Percentiles rank a stretch among this genome's conserved stretches.
phyloP scores from a whole-genome alignment of 306 rosid genomes.

The Corylus heterophylla region DNA sequence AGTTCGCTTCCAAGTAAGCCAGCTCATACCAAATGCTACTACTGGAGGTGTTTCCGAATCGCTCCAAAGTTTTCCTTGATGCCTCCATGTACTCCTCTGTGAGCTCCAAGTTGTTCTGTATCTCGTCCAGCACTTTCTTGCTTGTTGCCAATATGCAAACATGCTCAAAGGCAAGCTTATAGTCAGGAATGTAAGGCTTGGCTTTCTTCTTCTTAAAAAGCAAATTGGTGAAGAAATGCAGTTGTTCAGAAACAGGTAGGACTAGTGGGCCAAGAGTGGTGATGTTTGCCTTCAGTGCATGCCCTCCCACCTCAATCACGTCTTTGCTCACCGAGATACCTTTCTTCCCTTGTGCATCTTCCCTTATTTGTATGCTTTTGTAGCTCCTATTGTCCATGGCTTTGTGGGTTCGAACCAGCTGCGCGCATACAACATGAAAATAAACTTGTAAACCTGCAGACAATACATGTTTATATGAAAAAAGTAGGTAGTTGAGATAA shows the following conservation, averaged over 20 bases:
- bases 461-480: neutral
- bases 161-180: slow-evolving; percentile 58
- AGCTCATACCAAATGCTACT: slow-evolving; percentile 74
- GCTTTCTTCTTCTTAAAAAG: slow-evolving; percentile 34
- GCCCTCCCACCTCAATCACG: slow-evolving; percentile 48
- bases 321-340: slow-evolving; percentile 52
- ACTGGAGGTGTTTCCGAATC: slow-evolving; percentile 73
- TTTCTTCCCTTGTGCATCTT: slow-evolving; percentile 48
- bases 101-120: slow-evolving; percentile 49
- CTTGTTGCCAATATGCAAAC: slow-evolving; percentile 52
- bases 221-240: slow-evolving; percentile 50
- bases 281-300: slow-evolving; percentile 54
- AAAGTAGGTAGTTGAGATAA: neutral
- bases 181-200: slow-evolving; percentile 52
- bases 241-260: slow-evolving; percentile 55
- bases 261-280: slow-evolving; percentile 59
- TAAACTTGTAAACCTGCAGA: neutral
- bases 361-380: slow-evolving; percentile 48
- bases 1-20: slow-evolving; percentile 52
- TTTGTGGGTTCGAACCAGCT: slow-evolving; percentile 65
- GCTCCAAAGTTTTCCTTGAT: slow-evolving; percentile 61
- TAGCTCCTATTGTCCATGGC: slow-evolving; percentile 55
- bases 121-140: slow-evolving; percentile 61
- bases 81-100: slow-evolving; percentile 63
- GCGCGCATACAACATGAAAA: neutral